Evolutionary conservation across 1,284 basidiomycete genomes (phyloP).

Genomic region (Sporisorium sorghi): DNA sequence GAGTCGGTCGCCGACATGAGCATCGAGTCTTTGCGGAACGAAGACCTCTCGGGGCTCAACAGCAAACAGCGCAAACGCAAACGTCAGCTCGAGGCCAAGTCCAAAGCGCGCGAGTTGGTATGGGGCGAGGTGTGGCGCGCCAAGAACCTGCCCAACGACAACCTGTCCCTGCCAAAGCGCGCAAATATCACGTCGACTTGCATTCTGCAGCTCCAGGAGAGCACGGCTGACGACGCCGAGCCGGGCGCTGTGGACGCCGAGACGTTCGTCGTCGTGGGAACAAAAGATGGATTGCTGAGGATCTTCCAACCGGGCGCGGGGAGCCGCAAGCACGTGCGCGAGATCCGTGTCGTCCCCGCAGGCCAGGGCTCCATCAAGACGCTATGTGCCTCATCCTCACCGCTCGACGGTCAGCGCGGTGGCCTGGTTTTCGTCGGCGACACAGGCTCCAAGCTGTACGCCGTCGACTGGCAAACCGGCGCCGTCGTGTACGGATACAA

Average conservation of each 20-base stretch:
- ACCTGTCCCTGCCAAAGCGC: conserved; percentile 49
- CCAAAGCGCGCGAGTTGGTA: conserved; percentile 51
- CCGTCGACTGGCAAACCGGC: conserved; percentile 49
- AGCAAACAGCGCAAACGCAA: conserved; percentile 57
- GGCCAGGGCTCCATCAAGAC: conserved; percentile 49
- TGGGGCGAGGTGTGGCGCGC: conserved; percentile 63
- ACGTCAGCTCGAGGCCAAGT: conserved; percentile 49
- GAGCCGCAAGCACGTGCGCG: conserved; percentile 31
- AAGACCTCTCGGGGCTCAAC: conserved; percentile 29
- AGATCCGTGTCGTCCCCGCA: conserved; percentile 32
- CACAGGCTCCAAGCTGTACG: conserved; percentile 48
- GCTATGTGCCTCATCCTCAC: conserved; percentile 19
- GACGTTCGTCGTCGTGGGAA: conserved; percentile 42
- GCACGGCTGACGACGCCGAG: not conserved
- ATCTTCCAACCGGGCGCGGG: conserved; percentile 38
- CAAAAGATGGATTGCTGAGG: conserved; percentile 52
- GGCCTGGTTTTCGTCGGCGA: conserved; percentile 56
- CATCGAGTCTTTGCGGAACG: conserved; percentile 29
- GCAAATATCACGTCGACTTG: conserved; percentile 53
- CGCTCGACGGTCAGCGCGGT: conserved; percentile 19
- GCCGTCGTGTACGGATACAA: conserved; percentile 53
- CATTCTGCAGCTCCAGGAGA: conserved; percentile 24
- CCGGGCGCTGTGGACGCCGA: conserved; percentile 1
- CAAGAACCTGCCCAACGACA: conserved; percentile 62
- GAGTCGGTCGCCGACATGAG: conserved; percentile 27